These are phyloP conservation scores for Nepenthes gracilis DNA, from an alignment of 148 eudicot species.

Conservation along the genomic window DNA sequence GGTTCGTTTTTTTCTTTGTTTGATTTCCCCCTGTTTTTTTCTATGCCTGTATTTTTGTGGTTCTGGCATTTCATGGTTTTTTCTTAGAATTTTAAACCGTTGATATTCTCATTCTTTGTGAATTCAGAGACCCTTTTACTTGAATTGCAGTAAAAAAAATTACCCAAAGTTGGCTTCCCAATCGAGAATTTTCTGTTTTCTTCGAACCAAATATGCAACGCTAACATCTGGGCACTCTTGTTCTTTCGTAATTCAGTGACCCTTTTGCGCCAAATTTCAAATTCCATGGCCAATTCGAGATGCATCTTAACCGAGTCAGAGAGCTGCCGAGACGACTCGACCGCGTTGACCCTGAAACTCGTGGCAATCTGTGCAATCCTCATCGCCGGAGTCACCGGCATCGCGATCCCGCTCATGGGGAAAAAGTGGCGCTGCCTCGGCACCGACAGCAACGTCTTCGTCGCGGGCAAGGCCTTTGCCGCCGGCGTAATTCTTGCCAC, in stretches of 20 bases:
- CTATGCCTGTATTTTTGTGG: too few species aligned
- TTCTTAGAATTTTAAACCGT: too few species aligned
- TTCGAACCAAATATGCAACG: background rate
- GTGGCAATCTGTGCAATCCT: conserved; percentile 34
- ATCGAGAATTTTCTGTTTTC: background rate
- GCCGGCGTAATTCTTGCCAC: conserved; percentile 57
- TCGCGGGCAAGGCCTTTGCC: conserved; percentile 44
- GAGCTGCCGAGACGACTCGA: conserved; percentile 28
- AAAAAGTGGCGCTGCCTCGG: conserved; percentile 20
- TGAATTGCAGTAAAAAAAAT: too few species aligned
- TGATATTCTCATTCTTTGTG: too few species aligned
- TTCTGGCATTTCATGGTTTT: too few species aligned
- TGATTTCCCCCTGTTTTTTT: too few species aligned
- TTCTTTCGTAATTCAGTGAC: background rate
- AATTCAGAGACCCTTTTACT: too few species aligned
- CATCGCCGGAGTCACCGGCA: conserved; percentile 31
- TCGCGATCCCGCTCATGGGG: conserved; percentile 33
- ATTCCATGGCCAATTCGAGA: conserved; percentile 3
- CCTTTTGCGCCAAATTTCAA: background rate
- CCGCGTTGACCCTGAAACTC: conserved; percentile 28
- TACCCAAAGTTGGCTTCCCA: too few species aligned
- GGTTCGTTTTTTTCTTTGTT: too few species aligned
- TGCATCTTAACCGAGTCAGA: conserved; percentile 18
- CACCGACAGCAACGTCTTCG: conserved; percentile 33
- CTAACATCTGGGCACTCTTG: background rate